Base-by-base conservation (phyloP, 345 rosid species). In the Lumnitzera racemosa region DNA sequence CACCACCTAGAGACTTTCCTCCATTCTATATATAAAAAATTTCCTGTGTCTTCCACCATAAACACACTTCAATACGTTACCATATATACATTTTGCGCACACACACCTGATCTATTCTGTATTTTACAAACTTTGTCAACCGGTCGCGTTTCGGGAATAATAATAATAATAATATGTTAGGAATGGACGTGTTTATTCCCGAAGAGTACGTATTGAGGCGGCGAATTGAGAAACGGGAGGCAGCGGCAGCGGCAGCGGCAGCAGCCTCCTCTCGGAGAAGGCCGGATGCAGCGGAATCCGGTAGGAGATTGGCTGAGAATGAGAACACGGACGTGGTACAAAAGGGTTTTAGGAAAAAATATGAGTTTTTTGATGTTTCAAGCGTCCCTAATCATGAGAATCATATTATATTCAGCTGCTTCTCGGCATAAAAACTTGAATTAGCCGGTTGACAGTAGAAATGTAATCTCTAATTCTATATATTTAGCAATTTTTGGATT, bases 181-280 rank as follows among this genome's bases (percentile, higher is more conserved):
- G 20, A 20, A 77, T 86, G 86, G 87, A 86, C 63, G 84, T 86
- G 15, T 86, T 62, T 67, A 82, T 89, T 70, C 80, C 87, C 12
- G 87, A 86, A 59, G 96, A 89, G 73, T 89, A 86, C 66, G 74
- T 79, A 53, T 55, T 55, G 20, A 67, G 67, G 65, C 75, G 89
- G 61, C 72, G 90, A 71, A 70, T 51, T 17, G 96, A 84, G 71
- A 83, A 73, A 59, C 70, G 46, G 69, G 75, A 4, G 43, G 43
- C 7, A 9, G 43, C 43, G 11, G 43, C 43, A 5, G n/a, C n/a
- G n/a, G n/a, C n/a, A 20, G 20, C 20, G 20, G 36, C 36, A 29
- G 36, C 75, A 5, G 80, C 83, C 16, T 67, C 69, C 47, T 60
- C 77, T 23, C 66, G 72, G 4, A 66, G 68, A 47, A 53, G 15